Evolutionary conservation across 2,329 filamentous ascomycete genomes (phyloP), one percentile per base, ranked within the genome.

Genomic region (Fusarium keratoplasticum): DNA sequence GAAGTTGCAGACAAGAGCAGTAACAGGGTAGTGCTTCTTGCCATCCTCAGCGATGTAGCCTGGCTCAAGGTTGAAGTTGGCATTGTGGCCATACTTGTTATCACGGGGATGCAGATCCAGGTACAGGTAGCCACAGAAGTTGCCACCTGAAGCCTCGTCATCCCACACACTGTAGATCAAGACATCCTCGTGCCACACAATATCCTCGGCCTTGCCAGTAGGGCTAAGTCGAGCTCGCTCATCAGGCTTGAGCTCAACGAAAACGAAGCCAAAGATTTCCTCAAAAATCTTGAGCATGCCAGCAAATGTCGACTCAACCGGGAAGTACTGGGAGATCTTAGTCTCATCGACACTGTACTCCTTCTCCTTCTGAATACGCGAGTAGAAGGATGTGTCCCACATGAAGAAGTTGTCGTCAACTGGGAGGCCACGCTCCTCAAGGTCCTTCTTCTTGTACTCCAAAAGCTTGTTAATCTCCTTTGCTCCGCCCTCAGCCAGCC

Each of bases 271-370:
- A 74, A 97, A 95, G 7, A 96, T 87, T 80, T 94, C 88, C 83
- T 96, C 93, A 73, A 96, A 96, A 77, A 96, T 96, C 77, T 91
- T 88, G 57, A 96, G 86, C 94, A 97, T 96, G 66, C 91, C 92
- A 31, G 88, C 87, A 60, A 96, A 91, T 0, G 93, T 95, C 16
- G 90, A 89, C 69, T 91, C 87, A 8, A 96, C 87, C 5, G 94
- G 94, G 84, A 96, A 96, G 83, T 95, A 96, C 83, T 96, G 93
- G 11, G 94, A 91, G 78, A 96, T 94, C 80, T 92, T 90, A 77
- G 92, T 90, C 81, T 96, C 93, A 73, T 96, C 93, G 54, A 96
- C 91, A 77, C 90, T 91, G 81, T 91, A 96, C 79, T 96, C 92
- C 80, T 93, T 89, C 84, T 96, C 93, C 42, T 95, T 89, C 89